phyloP scores from a whole-genome alignment of 345 rosid species.

The Sonneratia caseolaris region DNA sequence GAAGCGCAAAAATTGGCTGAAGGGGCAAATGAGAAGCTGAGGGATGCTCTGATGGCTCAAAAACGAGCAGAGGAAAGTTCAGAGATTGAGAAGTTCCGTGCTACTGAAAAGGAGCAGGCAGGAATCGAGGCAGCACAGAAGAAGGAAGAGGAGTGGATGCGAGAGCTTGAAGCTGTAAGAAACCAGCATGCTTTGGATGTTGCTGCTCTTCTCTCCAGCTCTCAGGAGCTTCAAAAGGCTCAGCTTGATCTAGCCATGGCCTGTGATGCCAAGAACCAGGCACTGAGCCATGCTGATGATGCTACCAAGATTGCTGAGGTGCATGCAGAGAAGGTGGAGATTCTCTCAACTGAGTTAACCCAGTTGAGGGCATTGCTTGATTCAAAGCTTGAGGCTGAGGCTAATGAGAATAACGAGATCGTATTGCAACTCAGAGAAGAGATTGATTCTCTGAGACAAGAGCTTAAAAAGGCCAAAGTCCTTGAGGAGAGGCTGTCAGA shows the following conservation, averaged over 20 bases:
- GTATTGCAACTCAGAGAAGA: constrained; percentile 27
- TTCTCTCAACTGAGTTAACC: constrained; percentile 63
- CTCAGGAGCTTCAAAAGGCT: constrained; percentile 59
- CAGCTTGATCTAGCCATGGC: constrained; percentile 64
- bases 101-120: constrained; percentile 80
- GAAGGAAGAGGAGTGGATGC: constrained; percentile 78
- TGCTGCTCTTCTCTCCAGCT: constrained; percentile 57
- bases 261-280: constrained; percentile 76
- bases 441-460: constrained; percentile 41
- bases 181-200: constrained; percentile 81
- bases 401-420: constrained; percentile 33
- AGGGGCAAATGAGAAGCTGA: constrained; percentile 62
- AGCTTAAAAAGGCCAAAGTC: constrained; percentile 46
- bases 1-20: constrained; percentile 56
- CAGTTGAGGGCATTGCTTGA: constrained; percentile 66
- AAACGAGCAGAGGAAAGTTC: constrained; percentile 72
- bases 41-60: constrained; percentile 78
- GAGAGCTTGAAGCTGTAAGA: constrained; percentile 62
- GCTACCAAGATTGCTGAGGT: constrained; percentile 83
- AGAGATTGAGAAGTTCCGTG: constrained; percentile 83
- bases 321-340: constrained; percentile 68
- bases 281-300: constrained; percentile 77
- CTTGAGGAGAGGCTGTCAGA: constrained; percentile 48
- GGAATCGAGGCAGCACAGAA: constrained; percentile 76
- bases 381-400: constrained; percentile 49